phyloP scores from a whole-genome alignment of 2,329 filamentous ascomycete genomes.

The Cladosporium colombiae region DNA sequence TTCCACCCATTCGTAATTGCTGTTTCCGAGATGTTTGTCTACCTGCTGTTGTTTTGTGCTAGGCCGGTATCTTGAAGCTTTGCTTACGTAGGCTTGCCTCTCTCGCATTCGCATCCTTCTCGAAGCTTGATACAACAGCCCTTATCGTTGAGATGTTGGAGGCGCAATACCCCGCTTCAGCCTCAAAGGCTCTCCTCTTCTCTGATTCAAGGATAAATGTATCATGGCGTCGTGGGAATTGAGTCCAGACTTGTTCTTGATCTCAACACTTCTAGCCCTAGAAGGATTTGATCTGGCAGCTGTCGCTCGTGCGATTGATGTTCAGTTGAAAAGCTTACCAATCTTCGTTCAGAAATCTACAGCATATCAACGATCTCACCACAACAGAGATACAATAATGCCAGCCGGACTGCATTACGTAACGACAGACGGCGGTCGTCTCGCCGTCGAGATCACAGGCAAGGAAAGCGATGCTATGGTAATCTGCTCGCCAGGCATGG shows the following conservation, averaged over 20 bases:
- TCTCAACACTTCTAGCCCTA: background rate
- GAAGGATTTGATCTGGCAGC: background rate
- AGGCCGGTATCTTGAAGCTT: background rate
- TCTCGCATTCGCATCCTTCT: background rate
- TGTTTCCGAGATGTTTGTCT: no score
- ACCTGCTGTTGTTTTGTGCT: no score
- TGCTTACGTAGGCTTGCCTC: background rate
- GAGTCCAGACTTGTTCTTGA: background rate
- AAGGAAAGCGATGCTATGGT: constrained; percentile 13
- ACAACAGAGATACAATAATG: background rate
- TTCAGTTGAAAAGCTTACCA: background rate
- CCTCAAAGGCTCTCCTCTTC: background rate
- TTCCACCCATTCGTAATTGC: no score
- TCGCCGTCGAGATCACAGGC: constrained; percentile 19
- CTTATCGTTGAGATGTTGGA: background rate
- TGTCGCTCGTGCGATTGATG: background rate
- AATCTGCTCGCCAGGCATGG: constrained; percentile 22
- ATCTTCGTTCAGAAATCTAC: no score
- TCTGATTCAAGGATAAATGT: background rate
- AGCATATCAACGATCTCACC: background rate
- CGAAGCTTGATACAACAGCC: background rate
- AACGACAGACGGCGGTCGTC: constrained; percentile 5
- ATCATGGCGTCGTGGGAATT: background rate
- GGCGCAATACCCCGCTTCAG: background rate
- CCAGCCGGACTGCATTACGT: background rate